These are phyloP conservation scores for Staphylotrichum longicolle DNA, from an alignment of 495 filamentous ascomycete species.

Conservation along the genomic window DNA sequence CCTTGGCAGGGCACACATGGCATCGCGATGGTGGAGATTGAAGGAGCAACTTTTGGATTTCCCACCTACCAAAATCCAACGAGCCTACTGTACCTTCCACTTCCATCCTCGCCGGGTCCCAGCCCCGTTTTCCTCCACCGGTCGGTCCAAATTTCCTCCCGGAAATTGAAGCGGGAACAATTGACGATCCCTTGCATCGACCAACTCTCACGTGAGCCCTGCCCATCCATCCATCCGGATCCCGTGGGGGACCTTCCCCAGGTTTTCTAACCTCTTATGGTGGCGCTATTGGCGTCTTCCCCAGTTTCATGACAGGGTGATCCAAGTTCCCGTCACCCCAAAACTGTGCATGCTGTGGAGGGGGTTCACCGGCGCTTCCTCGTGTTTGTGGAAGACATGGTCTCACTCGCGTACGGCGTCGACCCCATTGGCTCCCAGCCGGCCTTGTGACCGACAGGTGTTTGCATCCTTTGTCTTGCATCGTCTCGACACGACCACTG, in stretches of 20 bases:
- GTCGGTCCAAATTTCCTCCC: conserved; percentile 3
- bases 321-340: background rate
- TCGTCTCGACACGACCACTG: too few species aligned
- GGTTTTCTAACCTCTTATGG: conserved; percentile 4
- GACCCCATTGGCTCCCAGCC: too few species aligned
- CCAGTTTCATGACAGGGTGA: conserved; percentile 2
- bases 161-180: conserved; percentile 6
- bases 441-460: too few species aligned
- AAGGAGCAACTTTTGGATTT: background rate
- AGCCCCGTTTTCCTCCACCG: background rate
- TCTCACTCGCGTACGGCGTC: too few species aligned
- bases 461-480: too few species aligned
- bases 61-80: background rate
- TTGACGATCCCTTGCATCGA: conserved; percentile 10
- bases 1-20: too few species aligned
- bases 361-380: too few species aligned
- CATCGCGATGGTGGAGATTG: too few species aligned
- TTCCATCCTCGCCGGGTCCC: background rate
- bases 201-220: conserved; percentile 6
- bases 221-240: background rate
- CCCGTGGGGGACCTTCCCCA: conserved; percentile 4
- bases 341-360: too few species aligned
- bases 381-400: too few species aligned
- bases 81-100: too few species aligned
- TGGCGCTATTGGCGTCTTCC: conserved; percentile 4